Percentiles rank a stretch among this genome's conserved stretches.
phyloP scores from a whole-genome alignment of 352 stramenopile genomes.

The Saprolegnia diclina region DNA sequence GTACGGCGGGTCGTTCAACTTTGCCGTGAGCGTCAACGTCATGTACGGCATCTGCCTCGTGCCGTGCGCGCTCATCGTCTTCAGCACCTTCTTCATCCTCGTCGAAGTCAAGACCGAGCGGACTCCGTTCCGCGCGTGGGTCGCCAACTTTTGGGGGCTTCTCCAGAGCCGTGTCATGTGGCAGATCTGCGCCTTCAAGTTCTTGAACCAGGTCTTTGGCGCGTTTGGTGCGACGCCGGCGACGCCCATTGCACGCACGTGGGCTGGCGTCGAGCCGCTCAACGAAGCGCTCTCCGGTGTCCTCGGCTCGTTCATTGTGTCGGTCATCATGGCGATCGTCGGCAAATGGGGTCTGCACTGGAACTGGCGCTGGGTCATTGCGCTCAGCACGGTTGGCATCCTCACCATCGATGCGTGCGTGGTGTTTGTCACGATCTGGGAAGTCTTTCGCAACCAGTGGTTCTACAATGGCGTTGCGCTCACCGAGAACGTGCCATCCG shows the following conservation, averaged over 20 bases:
- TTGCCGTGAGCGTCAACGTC: slow-evolving; percentile 39
- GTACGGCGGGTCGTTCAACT: slow-evolving; percentile 45
- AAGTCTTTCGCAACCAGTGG: slow-evolving; percentile 64
- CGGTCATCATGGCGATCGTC: slow-evolving; percentile 40
- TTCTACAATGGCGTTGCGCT: slow-evolving; percentile 58
- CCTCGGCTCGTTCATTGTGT: slow-evolving; percentile 26
- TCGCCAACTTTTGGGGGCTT: not conserved
- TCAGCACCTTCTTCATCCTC: not conserved
- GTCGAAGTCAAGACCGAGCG: not conserved
- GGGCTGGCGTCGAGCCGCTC: slow-evolving; percentile 50
- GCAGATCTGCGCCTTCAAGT: no score
- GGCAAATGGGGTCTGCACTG: slow-evolving; percentile 45
- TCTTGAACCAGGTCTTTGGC: slow-evolving; percentile 59
- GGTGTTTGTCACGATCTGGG: no score
- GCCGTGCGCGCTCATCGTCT: not conserved
- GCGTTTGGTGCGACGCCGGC: slow-evolving; percentile 48
- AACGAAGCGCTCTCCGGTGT: slow-evolving; percentile 50
- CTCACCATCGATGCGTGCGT: no score
- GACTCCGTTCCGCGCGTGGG: not conserved
- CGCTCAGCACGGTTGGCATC: no score
- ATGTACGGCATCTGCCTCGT: slow-evolving; percentile 32
- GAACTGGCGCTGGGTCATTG: no score
- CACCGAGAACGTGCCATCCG: slow-evolving; percentile 49
- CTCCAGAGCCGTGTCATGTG: slow-evolving; percentile 42
- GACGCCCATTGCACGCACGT: slow-evolving; percentile 48